These are phyloP conservation scores for Cercospora zeae-maydis DNA, from an alignment of 2,329 filamentous ascomycete species.

Conservation along the genomic window DNA sequence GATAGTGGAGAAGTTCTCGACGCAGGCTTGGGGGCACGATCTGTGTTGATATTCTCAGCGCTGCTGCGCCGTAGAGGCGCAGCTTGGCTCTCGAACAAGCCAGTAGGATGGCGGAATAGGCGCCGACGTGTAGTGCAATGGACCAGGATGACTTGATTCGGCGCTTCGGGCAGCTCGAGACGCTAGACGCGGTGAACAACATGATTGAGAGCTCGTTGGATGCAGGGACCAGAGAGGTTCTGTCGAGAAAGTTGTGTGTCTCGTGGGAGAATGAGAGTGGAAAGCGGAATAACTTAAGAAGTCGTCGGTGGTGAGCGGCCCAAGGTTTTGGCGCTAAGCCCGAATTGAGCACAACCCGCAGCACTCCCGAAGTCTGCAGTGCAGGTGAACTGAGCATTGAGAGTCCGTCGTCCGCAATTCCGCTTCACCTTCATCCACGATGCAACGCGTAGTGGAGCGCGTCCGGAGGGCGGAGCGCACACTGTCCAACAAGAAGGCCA, in stretches of 20 bases:
- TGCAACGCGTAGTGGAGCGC: conserved; percentile 21
- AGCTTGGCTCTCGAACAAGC: neutral
- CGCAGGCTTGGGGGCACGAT: no score
- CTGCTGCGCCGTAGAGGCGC: conserved; percentile 9
- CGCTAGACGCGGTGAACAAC: no score
- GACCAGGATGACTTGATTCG: neutral
- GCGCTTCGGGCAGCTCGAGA: neutral
- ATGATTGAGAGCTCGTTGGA: no score
- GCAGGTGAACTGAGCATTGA: conserved; percentile 2
- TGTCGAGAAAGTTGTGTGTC: no score
- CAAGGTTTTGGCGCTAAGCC: neutral
- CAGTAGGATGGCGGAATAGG: conserved; percentile 9
- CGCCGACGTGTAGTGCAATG: neutral
- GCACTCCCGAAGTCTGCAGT: neutral
- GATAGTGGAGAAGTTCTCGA: neutral
- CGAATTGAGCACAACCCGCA: neutral
- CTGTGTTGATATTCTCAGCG: neutral
- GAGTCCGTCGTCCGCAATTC: neutral
- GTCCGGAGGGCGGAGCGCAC: conserved; percentile 14
- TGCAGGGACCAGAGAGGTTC: no score
- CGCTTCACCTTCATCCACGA: conserved; percentile 5
- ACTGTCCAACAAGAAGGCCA: conserved; percentile 11
- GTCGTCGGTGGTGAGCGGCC: neutral
- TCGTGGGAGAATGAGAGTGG: no score
- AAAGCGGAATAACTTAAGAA: neutral